Percentiles rank a stretch among this genome's conserved stretches.
These are phyloP conservation scores for Obelidium mucronatum DNA, from an alignment of 192 early-diverging fungal genomes.

Conservation along the genomic window DNA sequence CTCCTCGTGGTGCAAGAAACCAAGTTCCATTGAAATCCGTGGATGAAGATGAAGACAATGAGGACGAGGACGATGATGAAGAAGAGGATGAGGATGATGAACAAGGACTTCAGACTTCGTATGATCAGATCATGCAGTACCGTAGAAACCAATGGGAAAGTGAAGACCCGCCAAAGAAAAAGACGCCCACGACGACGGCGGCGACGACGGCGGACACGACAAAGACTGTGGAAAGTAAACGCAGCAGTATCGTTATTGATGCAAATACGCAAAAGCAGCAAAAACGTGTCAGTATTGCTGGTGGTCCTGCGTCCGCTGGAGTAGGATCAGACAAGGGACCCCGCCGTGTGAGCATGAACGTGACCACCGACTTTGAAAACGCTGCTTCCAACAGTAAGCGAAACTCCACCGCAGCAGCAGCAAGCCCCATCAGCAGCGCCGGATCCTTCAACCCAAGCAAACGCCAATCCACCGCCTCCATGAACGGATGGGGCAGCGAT, in stretches of 20 bases:
- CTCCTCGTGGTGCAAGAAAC: neutral
- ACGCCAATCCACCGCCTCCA: constrained; percentile 15
- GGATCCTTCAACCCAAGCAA: neutral
- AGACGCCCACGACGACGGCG: neutral
- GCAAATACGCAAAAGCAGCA: too few relatives aligned
- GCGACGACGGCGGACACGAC: neutral
- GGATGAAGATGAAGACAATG: constrained; percentile 13
- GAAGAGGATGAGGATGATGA: constrained; percentile 21
- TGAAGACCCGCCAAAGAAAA: constrained; percentile 3
- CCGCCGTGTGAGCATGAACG: neutral
- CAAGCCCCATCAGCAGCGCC: neutral
- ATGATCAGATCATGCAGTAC: constrained; percentile 39
- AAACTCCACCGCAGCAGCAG: neutral
- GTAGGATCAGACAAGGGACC: neutral
- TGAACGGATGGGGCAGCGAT: constrained; percentile 22
- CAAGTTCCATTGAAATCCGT: neutral
- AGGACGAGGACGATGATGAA: constrained; percentile 33
- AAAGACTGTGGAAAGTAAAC: neutral
- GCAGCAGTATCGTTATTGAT: neutral
- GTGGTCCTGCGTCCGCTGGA: too few relatives aligned
- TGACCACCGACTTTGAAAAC: neutral
- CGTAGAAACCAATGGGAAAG: constrained; percentile 26
- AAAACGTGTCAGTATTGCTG: neutral
- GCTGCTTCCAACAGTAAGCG: neutral
- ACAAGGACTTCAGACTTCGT: neutral